phyloP scores from a whole-genome alignment of 1,139 yeast genomes.

The Nakaseomyces glabratus region DNA sequence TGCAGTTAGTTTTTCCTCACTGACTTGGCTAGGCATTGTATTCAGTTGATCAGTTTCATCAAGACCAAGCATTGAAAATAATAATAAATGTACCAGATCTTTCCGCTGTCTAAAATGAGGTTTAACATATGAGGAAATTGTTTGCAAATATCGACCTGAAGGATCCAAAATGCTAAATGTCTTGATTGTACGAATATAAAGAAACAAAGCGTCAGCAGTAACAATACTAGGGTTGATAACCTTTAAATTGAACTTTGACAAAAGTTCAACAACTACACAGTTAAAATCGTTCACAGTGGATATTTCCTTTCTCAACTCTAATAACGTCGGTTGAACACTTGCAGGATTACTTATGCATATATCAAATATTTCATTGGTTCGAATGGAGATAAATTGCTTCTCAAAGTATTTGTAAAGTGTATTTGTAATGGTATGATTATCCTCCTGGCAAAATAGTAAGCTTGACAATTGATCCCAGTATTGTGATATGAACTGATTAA shows the following conservation, averaged over 20 bases:
- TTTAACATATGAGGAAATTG: constrained; percentile 21
- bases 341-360: constrained; percentile 52
- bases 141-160: constrained; percentile 46
- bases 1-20: constrained; percentile 6
- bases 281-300: constrained; percentile 21
- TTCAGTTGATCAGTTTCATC: constrained; percentile 28
- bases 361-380: constrained; percentile 59
- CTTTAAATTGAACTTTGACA: constrained; percentile 39
- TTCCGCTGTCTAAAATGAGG: constrained; percentile 53
- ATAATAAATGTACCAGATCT: constrained; percentile 64
- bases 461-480: constrained; percentile 20
- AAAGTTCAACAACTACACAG: constrained; percentile 40
- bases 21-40: constrained; percentile 30
- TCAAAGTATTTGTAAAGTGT: constrained; percentile 23
- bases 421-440: constrained; percentile 31
- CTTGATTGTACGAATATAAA: constrained; percentile 63
- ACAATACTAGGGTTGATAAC: constrained; percentile 76
- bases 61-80: constrained; percentile 56
- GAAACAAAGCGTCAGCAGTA: constrained; percentile 63
- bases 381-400: constrained; percentile 30
- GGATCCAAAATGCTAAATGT: constrained; percentile 78
- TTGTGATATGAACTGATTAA: constrained; percentile 21
- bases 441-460: constrained; percentile 21
- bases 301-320: constrained; percentile 50
- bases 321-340: constrained; percentile 46